Conservation (phyloP, 768 basidiomycete genomes). For the Termitomyces sp. region DNA sequence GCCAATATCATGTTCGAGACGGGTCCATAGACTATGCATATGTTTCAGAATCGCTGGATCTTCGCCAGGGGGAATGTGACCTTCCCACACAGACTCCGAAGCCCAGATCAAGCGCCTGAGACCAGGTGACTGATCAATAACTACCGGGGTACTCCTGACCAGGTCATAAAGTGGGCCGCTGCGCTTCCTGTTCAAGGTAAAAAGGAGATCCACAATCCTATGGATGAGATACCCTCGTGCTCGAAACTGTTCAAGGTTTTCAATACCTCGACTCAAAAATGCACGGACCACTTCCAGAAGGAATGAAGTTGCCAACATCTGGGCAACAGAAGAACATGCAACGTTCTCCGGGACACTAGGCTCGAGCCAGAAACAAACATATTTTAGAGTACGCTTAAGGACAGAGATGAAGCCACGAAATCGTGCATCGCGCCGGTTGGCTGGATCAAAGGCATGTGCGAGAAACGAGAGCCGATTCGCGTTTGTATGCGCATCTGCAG, state of each 20-base stretch:
- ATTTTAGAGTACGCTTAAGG: slow-evolving; percentile 9
- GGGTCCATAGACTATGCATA: neutral
- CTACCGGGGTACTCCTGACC: neutral
- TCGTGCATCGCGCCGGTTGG: neutral
- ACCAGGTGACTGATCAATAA: slow-evolving; percentile 1
- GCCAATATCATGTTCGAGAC: neutral
- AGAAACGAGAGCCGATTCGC: neutral
- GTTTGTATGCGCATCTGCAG: neutral
- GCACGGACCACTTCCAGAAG: neutral
- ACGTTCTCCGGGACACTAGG: neutral
- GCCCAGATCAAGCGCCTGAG: neutral
- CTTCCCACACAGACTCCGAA: neutral
- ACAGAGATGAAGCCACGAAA: neutral
- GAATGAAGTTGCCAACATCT: neutral
- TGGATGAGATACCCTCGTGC: neutral
- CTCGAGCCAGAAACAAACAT: slow-evolving; percentile 5
- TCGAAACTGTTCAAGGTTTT: neutral
- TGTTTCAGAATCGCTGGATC: neutral
- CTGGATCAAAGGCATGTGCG: neutral
- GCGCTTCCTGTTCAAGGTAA: neutral
- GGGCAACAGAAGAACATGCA: neutral
- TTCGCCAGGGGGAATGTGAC: neutral
- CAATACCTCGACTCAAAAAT: neutral
- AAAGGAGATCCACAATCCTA: neutral
- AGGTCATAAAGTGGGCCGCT: neutral